Conservation (phyloP, 2,329 filamentous ascomycete species). For the Pseudocercospora eumusae region DNA sequence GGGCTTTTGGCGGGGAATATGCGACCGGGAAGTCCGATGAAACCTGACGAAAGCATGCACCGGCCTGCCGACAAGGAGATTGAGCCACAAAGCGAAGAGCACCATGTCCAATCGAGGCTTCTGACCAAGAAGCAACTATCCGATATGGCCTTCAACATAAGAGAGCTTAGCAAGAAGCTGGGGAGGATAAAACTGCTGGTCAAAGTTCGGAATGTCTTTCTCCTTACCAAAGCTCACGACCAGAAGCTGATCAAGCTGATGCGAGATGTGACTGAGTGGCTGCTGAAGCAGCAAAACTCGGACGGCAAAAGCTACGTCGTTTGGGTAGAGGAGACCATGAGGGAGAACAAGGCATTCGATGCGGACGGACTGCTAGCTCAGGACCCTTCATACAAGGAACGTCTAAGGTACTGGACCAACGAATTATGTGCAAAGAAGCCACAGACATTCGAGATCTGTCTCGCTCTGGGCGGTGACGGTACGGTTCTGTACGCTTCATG, state of each 20-base stretch:
- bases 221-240: constrained; percentile 92
- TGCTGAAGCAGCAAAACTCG: constrained; percentile 68
- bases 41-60: constrained; percentile 34
- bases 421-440: constrained; percentile 75
- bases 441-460: constrained; percentile 88
- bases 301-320: constrained; percentile 68
- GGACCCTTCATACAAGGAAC: constrained; percentile 54
- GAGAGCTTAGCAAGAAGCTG: constrained; percentile 83
- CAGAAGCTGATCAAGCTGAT: constrained; percentile 75
- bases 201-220: constrained; percentile 77
- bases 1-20: constrained; percentile 54
- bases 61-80: constrained; percentile 48
- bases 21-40: constrained; percentile 36
- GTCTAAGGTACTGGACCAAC: constrained; percentile 81
- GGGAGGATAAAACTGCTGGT: constrained; percentile 81
- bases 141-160: constrained; percentile 95
- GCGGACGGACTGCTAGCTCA: constrained; percentile 67
- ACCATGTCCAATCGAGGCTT: constrained; percentile 64
- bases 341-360: constrained; percentile 72
- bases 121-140: constrained; percentile 92
- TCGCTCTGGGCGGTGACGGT: constrained; percentile 82
- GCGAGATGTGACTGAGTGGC: constrained; percentile 74
- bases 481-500: constrained; percentile 95
- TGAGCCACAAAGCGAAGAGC: constrained; percentile 36
- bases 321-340: constrained; percentile 74